Percentiles rank a stretch among this genome's conserved stretches.
Conservation (phyloP, 306 rosid species). For the Citrullus mucosospermus region DNA sequence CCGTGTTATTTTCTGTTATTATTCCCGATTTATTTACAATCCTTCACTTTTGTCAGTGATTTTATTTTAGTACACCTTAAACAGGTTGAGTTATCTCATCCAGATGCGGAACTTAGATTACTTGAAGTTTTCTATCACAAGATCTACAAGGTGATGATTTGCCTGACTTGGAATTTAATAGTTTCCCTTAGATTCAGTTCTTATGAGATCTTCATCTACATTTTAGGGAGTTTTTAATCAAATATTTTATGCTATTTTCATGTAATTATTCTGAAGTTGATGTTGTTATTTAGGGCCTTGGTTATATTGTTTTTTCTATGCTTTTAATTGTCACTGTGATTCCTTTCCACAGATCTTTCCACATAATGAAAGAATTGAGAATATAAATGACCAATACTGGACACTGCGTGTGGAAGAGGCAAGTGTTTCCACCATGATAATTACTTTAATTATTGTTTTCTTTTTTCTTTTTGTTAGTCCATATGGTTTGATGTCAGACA, state of each 20-base stretch:
- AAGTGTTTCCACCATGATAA: neutral
- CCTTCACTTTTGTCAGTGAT: neutral
- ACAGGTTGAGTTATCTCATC: conserved; percentile 87
- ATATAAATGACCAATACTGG: conserved; percentile 76
- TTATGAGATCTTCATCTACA: neutral
- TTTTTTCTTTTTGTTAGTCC: neutral
- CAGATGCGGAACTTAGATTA: conserved; percentile 73
- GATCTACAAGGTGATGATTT: conserved; percentile 65
- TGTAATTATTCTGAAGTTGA: neutral
- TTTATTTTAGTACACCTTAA: conserved; percentile 4
- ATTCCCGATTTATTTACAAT: neutral
- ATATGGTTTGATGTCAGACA: neutral
- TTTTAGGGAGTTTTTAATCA: neutral
- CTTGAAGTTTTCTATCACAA: conserved; percentile 92
- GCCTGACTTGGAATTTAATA: neutral
- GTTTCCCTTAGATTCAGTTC: neutral
- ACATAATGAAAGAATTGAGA: conserved; percentile 51
- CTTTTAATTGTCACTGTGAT: neutral
- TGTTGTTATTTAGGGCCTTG: neutral
- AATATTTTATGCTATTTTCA: neutral
- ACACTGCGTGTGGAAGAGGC: conserved; percentile 78
- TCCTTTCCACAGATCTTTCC: conserved; percentile 43
- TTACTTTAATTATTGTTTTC: neutral
- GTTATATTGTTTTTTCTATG: neutral
- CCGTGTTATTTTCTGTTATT: neutral